These are phyloP conservation scores for Phytophthora capsici DNA, from an alignment of 352 stramenopile genomes.

Conservation along the genomic window DNA sequence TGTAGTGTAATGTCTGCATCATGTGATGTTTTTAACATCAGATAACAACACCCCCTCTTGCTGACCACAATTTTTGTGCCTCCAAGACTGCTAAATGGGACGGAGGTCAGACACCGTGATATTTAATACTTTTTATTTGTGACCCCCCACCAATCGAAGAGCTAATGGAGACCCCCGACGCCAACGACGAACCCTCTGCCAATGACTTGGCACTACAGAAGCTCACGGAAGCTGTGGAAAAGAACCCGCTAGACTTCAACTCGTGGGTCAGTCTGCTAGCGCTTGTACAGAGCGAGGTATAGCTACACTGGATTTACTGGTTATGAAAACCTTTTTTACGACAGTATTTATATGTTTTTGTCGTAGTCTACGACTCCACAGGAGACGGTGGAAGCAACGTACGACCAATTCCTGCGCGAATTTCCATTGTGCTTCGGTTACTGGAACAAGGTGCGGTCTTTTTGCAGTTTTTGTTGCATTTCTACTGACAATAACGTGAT, in stretches of 20 bases:
- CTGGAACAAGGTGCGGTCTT: conserved; percentile 77
- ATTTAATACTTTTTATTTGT: conserved; percentile 13
- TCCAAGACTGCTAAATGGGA: not conserved
- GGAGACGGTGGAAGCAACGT: conserved; percentile 72
- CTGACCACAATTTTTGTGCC: conserved; percentile 2
- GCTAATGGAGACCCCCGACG: conserved; percentile 34
- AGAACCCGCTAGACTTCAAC: conserved; percentile 84
- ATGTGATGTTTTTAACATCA: conserved; percentile 17
- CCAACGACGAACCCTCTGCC: conserved; percentile 16
- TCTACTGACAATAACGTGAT: not conserved
- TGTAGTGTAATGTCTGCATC: conserved; percentile 11
- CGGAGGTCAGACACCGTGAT: conserved; percentile 22
- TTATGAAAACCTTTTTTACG: not conserved
- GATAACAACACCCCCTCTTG: conserved; percentile 16
- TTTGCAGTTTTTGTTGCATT: too few relatives aligned
- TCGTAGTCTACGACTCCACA: conserved; percentile 40
- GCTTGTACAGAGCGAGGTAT: conserved; percentile 75
- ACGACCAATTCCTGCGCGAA: conserved; percentile 71
- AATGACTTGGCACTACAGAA: conserved; percentile 51
- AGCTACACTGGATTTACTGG: not conserved
- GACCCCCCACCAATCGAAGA: conserved; percentile 30
- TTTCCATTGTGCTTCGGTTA: conserved; percentile 88
- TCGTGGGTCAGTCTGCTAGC: conserved; percentile 78
- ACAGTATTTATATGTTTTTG: not conserved
- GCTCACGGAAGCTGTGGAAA: conserved; percentile 56